Evolutionary conservation across 2,329 filamentous ascomycete genomes (phyloP).

Genomic region (Epichloe elymi): DNA sequence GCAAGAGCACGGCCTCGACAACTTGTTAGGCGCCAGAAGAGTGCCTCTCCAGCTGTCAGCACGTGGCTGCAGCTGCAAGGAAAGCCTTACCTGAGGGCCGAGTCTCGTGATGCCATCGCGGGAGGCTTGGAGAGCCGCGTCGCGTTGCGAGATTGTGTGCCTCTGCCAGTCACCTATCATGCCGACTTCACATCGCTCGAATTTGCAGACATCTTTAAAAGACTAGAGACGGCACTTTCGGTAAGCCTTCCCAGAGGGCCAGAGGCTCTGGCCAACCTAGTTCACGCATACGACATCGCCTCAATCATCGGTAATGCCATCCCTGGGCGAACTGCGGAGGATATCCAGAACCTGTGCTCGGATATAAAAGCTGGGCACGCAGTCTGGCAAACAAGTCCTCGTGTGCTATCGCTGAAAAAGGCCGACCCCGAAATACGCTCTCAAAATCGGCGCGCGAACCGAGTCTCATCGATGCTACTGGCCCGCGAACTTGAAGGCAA

Average conservation of each 20-base stretch:
- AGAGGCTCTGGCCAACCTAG: constrained; percentile 11
- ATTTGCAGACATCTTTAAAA: constrained; percentile 14
- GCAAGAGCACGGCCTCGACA: background rate
- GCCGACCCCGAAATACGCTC: constrained; percentile 6
- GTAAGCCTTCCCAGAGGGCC: constrained; percentile 8
- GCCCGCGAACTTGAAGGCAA: constrained; percentile 37
- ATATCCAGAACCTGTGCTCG: constrained; percentile 19
- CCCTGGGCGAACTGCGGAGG: constrained; percentile 13
- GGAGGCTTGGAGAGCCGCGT: constrained; percentile 10
- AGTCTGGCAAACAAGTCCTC: constrained; percentile 3
- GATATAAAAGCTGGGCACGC: constrained; percentile 16
- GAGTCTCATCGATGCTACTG: constrained; percentile 29
- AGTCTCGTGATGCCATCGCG: constrained; percentile 16
- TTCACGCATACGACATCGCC: constrained; percentile 12
- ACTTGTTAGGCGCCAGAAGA: background rate
- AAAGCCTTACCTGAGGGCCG: constrained; percentile 15
- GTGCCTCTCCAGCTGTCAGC: background rate
- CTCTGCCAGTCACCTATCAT: constrained; percentile 20
- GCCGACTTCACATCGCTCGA: constrained; percentile 33
- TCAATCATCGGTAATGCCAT: constrained; percentile 12
- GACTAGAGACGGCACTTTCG: constrained; percentile 9
- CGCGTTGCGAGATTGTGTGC: constrained; percentile 1
- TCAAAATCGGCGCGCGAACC: constrained; percentile 9
- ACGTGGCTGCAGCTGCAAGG: constrained; percentile 3
- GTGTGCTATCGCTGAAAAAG: constrained; percentile 14